Conservation (phyloP, 2,329 filamentous ascomycete species). For the Fusarium tricinctum region DNA sequence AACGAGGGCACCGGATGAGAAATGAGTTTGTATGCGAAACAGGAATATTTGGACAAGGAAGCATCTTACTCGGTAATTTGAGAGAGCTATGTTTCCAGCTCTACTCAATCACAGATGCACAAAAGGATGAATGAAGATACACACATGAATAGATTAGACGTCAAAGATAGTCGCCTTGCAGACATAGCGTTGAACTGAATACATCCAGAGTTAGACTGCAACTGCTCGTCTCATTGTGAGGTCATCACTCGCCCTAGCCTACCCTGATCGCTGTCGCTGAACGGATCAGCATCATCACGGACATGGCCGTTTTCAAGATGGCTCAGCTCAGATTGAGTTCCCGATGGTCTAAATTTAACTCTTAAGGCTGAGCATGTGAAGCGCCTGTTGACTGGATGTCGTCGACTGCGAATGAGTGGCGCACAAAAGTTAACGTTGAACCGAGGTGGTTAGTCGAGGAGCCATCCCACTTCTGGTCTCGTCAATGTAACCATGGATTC, state of each 20-base stretch:
- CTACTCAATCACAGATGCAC: constrained; percentile 1
- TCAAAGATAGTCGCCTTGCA: background rate
- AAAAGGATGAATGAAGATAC: constrained; percentile 17
- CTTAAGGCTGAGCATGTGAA: constrained; percentile 1
- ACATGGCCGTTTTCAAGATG: constrained; percentile 12
- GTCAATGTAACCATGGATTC: constrained; percentile 10
- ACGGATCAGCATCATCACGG: background rate
- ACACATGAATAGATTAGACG: constrained; percentile 15
- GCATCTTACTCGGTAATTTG: constrained; percentile 15
- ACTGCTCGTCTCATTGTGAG: background rate
- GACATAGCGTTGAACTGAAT: background rate
- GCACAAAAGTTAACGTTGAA: constrained; percentile 7
- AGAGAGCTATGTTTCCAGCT: constrained; percentile 1
- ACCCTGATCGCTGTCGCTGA: too few species aligned
- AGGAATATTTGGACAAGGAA: constrained; percentile 8
- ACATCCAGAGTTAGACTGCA: background rate
- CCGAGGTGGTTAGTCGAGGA: background rate
- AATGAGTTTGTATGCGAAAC: background rate
- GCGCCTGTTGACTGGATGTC: background rate
- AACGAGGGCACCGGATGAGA: background rate
- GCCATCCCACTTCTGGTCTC: background rate
- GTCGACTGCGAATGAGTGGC: constrained; percentile 8
- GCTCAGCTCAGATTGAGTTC: constrained; percentile 6
- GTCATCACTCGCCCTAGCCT: background rate
- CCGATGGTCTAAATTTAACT: constrained; percentile 14